Evolutionary conservation across 2,329 filamentous ascomycete genomes (phyloP).

Genomic region (Chrysoporthe austroafricana): DNA sequence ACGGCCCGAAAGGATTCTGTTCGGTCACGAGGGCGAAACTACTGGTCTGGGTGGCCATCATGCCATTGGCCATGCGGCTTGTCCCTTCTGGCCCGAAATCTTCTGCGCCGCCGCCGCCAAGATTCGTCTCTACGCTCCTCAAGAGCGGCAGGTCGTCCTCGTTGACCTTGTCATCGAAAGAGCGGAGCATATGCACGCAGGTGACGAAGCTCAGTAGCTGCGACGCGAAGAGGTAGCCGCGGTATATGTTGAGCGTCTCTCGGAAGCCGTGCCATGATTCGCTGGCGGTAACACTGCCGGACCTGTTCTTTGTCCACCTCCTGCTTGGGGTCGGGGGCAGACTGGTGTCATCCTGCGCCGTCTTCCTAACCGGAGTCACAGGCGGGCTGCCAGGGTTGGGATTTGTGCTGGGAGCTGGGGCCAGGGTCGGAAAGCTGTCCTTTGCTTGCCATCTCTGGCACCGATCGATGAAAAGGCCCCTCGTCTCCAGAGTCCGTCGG

Average conservation of each 20-base stretch:
- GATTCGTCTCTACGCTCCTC: slow-evolving; percentile 30
- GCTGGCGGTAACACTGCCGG: slow-evolving; percentile 11
- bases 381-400: slow-evolving; percentile 2
- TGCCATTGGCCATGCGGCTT: background rate
- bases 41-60: slow-evolving; percentile 1
- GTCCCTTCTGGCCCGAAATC: background rate
- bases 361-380: background rate
- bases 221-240: slow-evolving; percentile 30
- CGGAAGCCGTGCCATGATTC: slow-evolving; percentile 30
- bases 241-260: slow-evolving; percentile 31
- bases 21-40: slow-evolving; percentile 13
- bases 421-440: slow-evolving; percentile 10
- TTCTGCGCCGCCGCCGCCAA: slow-evolving; percentile 18
- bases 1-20: slow-evolving; percentile 9
- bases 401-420: background rate
- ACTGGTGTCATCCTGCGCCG: background rate
- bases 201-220: slow-evolving; percentile 33
- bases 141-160: slow-evolving; percentile 25
- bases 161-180: slow-evolving; percentile 33
- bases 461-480: slow-evolving; percentile 32
- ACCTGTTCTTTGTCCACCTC: slow-evolving; percentile 13
- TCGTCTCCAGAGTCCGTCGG: slow-evolving; percentile 27
- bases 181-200: slow-evolving; percentile 32
- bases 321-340: slow-evolving; percentile 14
- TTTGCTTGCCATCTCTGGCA: slow-evolving; percentile 23